These are phyloP conservation scores for Amniculicola lignicola DNA, from an alignment of 495 filamentous ascomycete genomes.

Conservation along the genomic window DNA sequence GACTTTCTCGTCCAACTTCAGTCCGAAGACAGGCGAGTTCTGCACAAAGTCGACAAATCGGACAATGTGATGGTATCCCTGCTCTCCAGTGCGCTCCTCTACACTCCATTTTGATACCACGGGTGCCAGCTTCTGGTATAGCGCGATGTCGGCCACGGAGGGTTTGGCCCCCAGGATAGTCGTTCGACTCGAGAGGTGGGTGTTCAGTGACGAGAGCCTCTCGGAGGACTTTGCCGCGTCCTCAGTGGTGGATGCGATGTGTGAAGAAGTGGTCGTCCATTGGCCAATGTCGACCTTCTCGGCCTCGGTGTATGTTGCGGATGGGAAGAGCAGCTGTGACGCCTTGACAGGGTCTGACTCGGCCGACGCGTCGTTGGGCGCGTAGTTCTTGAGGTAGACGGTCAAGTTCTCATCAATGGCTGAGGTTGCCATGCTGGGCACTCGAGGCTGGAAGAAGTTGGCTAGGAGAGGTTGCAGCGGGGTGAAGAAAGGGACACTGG, in stretches of 20 bases:
- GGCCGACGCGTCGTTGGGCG: conserved; percentile 46
- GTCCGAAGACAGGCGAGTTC: conserved; percentile 73
- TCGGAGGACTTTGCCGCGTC: conserved; percentile 56
- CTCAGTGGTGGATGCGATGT: conserved; percentile 58
- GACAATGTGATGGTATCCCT: conserved; percentile 87
- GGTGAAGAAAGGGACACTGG: conserved; percentile 4
- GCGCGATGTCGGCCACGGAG: conserved; percentile 80
- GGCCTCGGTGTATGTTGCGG: conserved; percentile 63
- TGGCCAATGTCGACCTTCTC: conserved; percentile 84
- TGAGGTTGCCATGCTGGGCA: conserved; percentile 50
- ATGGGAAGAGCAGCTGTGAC: conserved; percentile 61
- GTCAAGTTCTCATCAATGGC: conserved; percentile 52
- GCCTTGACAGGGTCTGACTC: conserved; percentile 52
- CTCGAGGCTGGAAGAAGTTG: conserved; percentile 1
- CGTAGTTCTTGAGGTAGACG: conserved; percentile 55
- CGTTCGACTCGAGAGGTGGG: conserved; percentile 80
- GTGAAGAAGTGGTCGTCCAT: conserved; percentile 74
- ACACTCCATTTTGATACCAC: conserved; percentile 74
- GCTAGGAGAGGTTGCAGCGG: background rate
- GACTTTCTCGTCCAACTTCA: conserved; percentile 75
- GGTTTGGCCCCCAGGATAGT: conserved; percentile 89
- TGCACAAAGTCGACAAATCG: conserved; percentile 93
- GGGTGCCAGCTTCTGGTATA: conserved; percentile 78
- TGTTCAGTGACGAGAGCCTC: conserved; percentile 70
- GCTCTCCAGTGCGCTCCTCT: conserved; percentile 86